phyloP scores from a whole-genome alignment of 192 early-diverging fungal genomes.

The Gaertneriomyces semiglobifer region DNA sequence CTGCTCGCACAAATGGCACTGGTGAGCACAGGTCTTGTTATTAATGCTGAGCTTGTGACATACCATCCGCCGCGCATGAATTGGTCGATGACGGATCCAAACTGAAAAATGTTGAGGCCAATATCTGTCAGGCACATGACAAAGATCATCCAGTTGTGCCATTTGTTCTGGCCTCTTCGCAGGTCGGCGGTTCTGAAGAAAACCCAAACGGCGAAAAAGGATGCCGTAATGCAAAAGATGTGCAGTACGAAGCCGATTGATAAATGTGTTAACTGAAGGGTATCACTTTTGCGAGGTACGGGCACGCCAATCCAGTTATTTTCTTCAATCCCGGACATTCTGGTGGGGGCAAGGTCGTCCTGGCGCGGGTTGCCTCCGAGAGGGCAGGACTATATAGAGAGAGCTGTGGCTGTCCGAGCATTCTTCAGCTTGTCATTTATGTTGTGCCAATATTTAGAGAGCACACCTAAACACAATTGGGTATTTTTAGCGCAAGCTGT shows the following conservation, averaged over 20 bases:
- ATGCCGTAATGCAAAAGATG: neutral
- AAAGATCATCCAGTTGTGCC: constrained; percentile 22
- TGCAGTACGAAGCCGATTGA: constrained; percentile 7
- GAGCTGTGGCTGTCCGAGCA: too few species aligned
- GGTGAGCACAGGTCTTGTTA: neutral
- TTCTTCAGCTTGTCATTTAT: too few species aligned
- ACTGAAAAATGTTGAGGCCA: constrained; percentile 12
- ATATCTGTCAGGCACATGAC: neutral
- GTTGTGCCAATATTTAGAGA: too few species aligned
- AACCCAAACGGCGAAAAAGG: neutral
- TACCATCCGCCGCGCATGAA: neutral
- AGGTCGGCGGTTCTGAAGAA: neutral
- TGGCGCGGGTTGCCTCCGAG: too few species aligned
- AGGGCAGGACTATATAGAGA: too few species aligned
- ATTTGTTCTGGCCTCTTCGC: neutral
- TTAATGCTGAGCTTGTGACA: neutral
- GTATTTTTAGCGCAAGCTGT: too few species aligned
- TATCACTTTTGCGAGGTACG: too few species aligned
- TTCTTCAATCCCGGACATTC: neutral
- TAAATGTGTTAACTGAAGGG: neutral
- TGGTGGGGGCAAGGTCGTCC: too few species aligned
- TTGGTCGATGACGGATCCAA: constrained; percentile 7
- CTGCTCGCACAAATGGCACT: neutral
- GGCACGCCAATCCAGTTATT: neutral
- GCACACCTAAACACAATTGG: too few species aligned